Percentiles rank a stretch among this genome's conserved stretches.
These are phyloP conservation scores for Fermentozyma sake DNA, from an alignment of 1,139 yeast genomes.

Conservation along the genomic window DNA sequence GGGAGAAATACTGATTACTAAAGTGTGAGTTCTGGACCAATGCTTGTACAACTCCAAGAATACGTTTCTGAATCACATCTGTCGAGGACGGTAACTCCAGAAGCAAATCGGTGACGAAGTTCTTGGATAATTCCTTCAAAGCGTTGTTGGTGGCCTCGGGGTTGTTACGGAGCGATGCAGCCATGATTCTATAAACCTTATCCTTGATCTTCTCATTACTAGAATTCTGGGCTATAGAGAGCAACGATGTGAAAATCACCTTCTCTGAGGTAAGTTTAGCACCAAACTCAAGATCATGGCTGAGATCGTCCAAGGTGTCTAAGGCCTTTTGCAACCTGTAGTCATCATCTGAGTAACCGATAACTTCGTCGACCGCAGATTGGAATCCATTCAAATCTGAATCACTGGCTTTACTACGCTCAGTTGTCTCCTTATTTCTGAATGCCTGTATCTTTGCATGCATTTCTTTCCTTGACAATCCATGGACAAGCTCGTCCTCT, in stretches of 20 bases:
- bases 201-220: constrained; percentile 29
- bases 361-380: constrained; percentile 25
- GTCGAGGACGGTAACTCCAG: constrained; percentile 11
- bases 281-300: constrained; percentile 68
- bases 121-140: constrained; percentile 10
- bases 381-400: constrained; percentile 23
- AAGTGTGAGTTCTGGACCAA: constrained; percentile 30
- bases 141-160: constrained; percentile 51
- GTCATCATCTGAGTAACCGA: constrained; percentile 10
- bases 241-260: constrained; percentile 15
- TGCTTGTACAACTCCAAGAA: constrained; percentile 46
- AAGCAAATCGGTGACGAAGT: constrained; percentile 12
- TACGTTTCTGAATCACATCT: constrained; percentile 40
- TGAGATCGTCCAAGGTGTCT: constrained; percentile 50
- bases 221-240: neutral
- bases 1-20: constrained; percentile 22
- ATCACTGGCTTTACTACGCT: constrained; percentile 10
- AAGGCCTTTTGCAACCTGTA: constrained; percentile 26
- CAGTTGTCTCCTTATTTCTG: constrained; percentile 5
- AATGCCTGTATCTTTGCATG: constrained; percentile 13
- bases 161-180: constrained; percentile 66
- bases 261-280: constrained; percentile 27
- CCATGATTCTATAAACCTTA: constrained; percentile 45
- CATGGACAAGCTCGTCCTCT: constrained; percentile 10
- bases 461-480: constrained; percentile 7